Conservation (phyloP, 192 early-diverging fungal species). For the Coemansia sp. region DNA sequence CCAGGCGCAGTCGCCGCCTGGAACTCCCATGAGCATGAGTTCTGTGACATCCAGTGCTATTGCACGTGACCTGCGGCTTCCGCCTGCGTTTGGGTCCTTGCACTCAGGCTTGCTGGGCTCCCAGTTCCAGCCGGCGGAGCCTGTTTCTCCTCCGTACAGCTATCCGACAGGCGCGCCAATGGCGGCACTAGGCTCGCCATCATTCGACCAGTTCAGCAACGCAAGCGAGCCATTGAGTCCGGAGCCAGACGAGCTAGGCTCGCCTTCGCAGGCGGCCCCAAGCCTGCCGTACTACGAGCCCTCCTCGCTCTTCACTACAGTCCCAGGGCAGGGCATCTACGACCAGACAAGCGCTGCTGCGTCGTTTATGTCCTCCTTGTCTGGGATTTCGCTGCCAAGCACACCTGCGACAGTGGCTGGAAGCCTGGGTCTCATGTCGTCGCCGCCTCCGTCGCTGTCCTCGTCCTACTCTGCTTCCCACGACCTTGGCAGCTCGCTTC, state of each 20-base stretch:
- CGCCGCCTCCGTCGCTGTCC: slow-evolving; percentile 1
- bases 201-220: background rate
- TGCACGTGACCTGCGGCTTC: background rate
- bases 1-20: slow-evolving; percentile 24
- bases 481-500: background rate
- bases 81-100: background rate
- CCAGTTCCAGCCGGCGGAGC: background rate
- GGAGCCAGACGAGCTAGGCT: background rate
- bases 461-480: background rate
- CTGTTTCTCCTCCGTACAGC: background rate
- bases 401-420: background rate
- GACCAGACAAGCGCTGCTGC: background rate
- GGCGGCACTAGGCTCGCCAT: background rate
- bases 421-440: background rate
- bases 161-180: background rate
- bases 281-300: background rate
- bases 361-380: background rate
- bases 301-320: slow-evolving; percentile 1
- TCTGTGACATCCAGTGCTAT: background rate
- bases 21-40: slow-evolving; percentile 5
- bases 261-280: background rate
- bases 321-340: background rate
- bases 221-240: slow-evolving; percentile 1
- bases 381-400: background rate
- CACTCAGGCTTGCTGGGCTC: background rate